Conservation (phyloP, 2,329 filamentous ascomycete species). For the Colletotrichum aenigma region DNA sequence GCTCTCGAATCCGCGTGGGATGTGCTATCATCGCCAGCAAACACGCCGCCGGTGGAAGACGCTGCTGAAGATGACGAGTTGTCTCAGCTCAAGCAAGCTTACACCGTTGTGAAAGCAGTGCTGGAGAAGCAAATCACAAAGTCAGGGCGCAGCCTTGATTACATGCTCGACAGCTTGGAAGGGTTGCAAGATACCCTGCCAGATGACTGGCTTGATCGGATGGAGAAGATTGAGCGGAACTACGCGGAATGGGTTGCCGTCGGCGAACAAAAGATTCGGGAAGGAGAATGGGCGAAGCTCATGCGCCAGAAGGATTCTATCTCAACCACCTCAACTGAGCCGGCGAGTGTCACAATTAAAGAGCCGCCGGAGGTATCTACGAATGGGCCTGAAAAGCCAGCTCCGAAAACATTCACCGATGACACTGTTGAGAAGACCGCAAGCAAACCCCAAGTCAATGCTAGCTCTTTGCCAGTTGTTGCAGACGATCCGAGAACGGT, state of each 20-base stretch:
- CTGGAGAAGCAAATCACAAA: constrained; percentile 72
- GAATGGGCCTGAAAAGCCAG: neutral
- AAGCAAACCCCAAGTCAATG: neutral
- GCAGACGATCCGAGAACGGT: neutral
- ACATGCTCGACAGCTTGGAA: constrained; percentile 86
- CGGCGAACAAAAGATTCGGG: constrained; percentile 75
- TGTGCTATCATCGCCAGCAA: constrained; percentile 48
- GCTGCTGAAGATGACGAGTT: constrained; percentile 24
- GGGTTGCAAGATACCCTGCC: constrained; percentile 84
- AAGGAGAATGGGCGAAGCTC: constrained; percentile 59
- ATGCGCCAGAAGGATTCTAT: neutral
- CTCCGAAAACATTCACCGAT: neutral
- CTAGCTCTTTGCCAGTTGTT: neutral
- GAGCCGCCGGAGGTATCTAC: neutral
- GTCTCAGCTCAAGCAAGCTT: constrained; percentile 41
- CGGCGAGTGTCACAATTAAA: neutral
- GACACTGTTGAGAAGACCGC: neutral
- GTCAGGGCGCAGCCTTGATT: constrained; percentile 77
- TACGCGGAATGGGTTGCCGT: constrained; percentile 83
- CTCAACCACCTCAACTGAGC: constrained; percentile 22
- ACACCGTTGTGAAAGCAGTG: constrained; percentile 62
- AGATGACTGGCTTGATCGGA: constrained; percentile 83
- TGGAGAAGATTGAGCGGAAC: constrained; percentile 78
- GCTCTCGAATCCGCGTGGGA: constrained; percentile 72
- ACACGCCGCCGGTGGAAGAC: neutral